Percentiles rank a stretch among this genome's conserved stretches.
These are phyloP conservation scores for Schizochytrium sp. DNA, from an alignment of 108 stramenopile genomes.

Conservation along the genomic window DNA sequence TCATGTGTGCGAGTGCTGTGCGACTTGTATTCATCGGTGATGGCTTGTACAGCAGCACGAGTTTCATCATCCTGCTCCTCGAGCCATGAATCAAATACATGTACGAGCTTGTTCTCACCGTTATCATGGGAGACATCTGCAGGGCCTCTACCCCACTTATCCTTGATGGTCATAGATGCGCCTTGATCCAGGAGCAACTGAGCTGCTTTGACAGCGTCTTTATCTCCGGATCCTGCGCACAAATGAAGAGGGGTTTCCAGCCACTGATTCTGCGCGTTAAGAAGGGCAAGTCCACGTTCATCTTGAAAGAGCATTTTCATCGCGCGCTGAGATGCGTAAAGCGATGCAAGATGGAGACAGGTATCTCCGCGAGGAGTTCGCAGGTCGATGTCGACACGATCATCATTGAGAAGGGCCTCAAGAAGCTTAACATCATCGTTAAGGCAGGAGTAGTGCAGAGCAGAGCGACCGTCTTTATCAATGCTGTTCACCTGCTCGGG, in stretches of 20 bases:
- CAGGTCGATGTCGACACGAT: constrained; percentile 60
- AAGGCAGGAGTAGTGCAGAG: constrained; percentile 68
- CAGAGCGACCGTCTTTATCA: constrained; percentile 65
- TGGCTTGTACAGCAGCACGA: neutral
- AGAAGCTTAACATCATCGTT: constrained; percentile 66
- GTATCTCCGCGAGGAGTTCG: constrained; percentile 51
- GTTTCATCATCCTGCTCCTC: constrained; percentile 45
- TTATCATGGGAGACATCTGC: constrained; percentile 56
- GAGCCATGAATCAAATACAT: constrained; percentile 43
- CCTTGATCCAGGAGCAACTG: constrained; percentile 53
- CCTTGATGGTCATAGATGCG: constrained; percentile 20
- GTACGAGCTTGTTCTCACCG: constrained; percentile 61
- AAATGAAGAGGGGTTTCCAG: constrained; percentile 64
- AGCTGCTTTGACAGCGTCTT: constrained; percentile 40
- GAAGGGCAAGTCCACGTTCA: neutral
- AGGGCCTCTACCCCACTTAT: constrained; percentile 58
- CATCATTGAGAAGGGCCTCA: constrained; percentile 55
- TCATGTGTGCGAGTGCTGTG: constrained; percentile 5
- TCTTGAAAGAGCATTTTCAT: constrained; percentile 64
- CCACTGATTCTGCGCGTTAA: constrained; percentile 63
- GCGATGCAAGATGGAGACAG: constrained; percentile 59
- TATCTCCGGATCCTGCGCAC: constrained; percentile 64
- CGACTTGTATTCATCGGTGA: constrained; percentile 17
- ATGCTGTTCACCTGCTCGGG: constrained; percentile 58
- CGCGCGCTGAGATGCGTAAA: constrained; percentile 60